phyloP scores from a whole-genome alignment of 805 yeast genomes.

The Pichia ethanolica region DNA sequence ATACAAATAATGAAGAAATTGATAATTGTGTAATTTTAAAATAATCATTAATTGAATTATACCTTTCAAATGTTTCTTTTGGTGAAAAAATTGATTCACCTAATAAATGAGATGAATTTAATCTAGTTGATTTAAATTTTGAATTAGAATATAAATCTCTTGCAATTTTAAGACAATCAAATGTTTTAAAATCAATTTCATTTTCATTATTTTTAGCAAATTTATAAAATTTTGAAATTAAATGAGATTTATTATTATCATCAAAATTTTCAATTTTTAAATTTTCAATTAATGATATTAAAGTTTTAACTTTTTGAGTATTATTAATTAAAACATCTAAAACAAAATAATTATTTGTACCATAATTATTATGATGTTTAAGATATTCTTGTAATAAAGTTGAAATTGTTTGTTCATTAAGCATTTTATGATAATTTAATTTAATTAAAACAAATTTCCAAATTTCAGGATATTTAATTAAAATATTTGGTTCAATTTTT shows the following conservation, averaged over 20 bases:
- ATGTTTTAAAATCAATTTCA: constrained; percentile 2
- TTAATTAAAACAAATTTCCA: constrained; percentile 26
- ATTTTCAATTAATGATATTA: constrained; percentile 12
- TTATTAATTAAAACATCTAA: constrained; percentile 20
- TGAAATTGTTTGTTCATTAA: constrained; percentile 12
- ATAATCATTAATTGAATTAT: constrained; percentile 13
- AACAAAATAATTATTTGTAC: constrained; percentile 10
- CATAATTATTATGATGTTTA: constrained; percentile 2
- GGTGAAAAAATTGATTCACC: constrained; percentile 32
- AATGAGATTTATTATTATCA: constrained; percentile 19
- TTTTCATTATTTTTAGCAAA: constrained; percentile 12
- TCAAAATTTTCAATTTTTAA: constrained; percentile 16
- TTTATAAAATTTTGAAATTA: constrained; percentile 23
- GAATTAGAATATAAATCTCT: constrained; percentile 15
- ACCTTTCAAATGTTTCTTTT: constrained; percentile 22
- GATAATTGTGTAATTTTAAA: constrained; percentile 21
- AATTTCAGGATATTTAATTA: constrained; percentile 23
- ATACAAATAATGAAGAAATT: constrained; percentile 40
- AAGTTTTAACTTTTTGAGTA: constrained; percentile 7
- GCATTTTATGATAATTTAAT: constrained; percentile 15
- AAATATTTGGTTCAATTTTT: constrained; percentile 14
- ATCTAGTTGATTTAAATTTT: constrained; percentile 15
- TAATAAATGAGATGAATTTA: constrained; percentile 21
- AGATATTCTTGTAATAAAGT: constrained; percentile 17
- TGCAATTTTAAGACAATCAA: constrained; percentile 19